These are phyloP conservation scores for Nicotiana tabacum DNA, from an alignment of 257 asterid genomes.

Conservation along the genomic window DNA sequence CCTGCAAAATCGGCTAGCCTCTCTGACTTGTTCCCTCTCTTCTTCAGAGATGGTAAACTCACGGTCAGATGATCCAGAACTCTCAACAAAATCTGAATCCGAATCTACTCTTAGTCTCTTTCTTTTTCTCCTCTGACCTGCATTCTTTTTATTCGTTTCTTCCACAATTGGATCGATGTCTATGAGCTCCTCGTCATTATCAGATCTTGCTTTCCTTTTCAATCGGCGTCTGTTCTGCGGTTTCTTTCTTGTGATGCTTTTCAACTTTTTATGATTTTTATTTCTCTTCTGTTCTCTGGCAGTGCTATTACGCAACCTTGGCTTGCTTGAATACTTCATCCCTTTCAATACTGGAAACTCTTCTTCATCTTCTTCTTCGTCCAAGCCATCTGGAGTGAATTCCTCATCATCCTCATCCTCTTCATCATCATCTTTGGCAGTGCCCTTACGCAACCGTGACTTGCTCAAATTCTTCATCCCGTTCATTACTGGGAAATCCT, in stretches of 20 bases:
- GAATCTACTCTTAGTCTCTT: constrained; percentile 38
- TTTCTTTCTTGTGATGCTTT: constrained; percentile 28
- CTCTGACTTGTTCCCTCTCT: constrained; percentile 86
- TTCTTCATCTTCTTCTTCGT: constrained; percentile 29
- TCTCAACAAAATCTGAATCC: constrained; percentile 62
- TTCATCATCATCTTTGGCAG: constrained; percentile 22
- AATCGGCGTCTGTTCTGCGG: constrained; percentile 15
- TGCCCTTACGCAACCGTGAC: constrained; percentile 9
- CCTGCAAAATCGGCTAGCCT: constrained; percentile 53
- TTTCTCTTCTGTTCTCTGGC: constrained; percentile 17
- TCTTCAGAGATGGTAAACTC: constrained; percentile 82
- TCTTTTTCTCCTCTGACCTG: constrained; percentile 32
- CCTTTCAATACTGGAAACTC: constrained; percentile 12
- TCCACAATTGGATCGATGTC: constrained; percentile 16
- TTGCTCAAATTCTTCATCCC: constrained; percentile 17
- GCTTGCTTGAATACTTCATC: constrained; percentile 18
- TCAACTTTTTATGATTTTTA: constrained; percentile 23
- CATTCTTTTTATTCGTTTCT: constrained; percentile 33
- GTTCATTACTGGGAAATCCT: constrained; percentile 21
- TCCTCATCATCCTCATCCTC: constrained; percentile 40
- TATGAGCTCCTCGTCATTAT: constrained; percentile 21
- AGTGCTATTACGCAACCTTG: constrained; percentile 6
- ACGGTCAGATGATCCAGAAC: constrained; percentile 58
- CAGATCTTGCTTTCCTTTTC: constrained; percentile 30
- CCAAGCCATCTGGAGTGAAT: constrained; percentile 32